Conservation (phyloP, 331 rosid genomes). For the Erythrophleum ivorense region DNA sequence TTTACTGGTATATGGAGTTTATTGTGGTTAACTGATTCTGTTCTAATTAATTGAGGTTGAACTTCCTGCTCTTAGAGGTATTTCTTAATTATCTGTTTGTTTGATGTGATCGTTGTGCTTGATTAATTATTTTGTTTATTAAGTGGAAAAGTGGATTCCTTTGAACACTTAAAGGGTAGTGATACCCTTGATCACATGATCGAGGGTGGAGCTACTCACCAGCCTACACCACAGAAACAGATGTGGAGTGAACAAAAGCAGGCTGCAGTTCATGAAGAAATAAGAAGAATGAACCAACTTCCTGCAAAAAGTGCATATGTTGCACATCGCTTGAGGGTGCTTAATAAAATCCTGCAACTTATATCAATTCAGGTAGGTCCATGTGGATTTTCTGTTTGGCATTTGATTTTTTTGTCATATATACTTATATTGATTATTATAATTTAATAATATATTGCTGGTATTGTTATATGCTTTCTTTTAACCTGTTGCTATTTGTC, state of each 20-base stretch:
- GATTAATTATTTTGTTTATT: constrained; percentile 21
- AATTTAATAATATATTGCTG: constrained; percentile 1
- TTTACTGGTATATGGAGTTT: neutral
- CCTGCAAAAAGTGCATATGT: constrained; percentile 74
- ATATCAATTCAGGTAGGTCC: constrained; percentile 67
- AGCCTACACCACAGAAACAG: constrained; percentile 49
- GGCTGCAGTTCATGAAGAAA: constrained; percentile 67
- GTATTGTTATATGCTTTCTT: neutral
- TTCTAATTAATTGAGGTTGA: neutral
- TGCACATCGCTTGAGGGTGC: constrained; percentile 77
- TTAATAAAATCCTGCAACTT: constrained; percentile 78
- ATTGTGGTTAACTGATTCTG: constrained; percentile 21
- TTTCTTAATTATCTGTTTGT: constrained; percentile 11
- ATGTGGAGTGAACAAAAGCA: constrained; percentile 57
- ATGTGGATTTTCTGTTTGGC: neutral
- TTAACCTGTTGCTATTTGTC: neutral
- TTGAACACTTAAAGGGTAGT: constrained; percentile 37
- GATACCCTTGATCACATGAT: constrained; percentile 40
- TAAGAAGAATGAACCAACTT: constrained; percentile 60
- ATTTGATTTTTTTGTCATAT: constrained; percentile 4
- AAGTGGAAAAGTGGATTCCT: constrained; percentile 37
- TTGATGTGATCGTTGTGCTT: constrained; percentile 8
- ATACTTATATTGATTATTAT: neutral
- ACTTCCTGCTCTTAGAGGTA: neutral
- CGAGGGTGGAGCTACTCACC: constrained; percentile 46